Percentiles rank a stretch among this genome's conserved stretches.
phyloP scores from a whole-genome alignment of 176 grass and related monocot species.

The Coix lacrymajobi region DNA sequence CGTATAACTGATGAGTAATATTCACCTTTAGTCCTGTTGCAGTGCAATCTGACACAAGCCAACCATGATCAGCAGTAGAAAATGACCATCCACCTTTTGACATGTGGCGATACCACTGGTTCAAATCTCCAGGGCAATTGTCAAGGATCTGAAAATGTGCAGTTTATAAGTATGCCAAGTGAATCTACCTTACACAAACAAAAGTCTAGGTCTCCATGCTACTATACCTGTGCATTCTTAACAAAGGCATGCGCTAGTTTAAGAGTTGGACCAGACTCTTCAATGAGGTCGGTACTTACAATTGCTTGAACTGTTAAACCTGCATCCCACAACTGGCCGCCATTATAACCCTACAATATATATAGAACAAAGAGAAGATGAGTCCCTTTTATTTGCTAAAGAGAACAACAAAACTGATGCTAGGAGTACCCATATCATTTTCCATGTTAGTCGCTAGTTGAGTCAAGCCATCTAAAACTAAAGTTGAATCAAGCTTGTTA shows the following conservation, averaged over 20 bases:
- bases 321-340: conserved; percentile 81
- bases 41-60: conserved; percentile 91
- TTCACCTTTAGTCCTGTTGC: conserved; percentile 71
- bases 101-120: conserved; percentile 73
- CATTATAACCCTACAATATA: conserved; percentile 68
- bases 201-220: no score
- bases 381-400: neutral
- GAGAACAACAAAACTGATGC: neutral
- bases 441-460: neutral
- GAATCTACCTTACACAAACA: neutral
- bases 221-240: conserved; percentile 60
- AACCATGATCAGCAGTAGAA: conserved; percentile 77
- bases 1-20: neutral
- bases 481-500: no score
- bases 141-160: conserved; percentile 44
- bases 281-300: conserved; percentile 34
- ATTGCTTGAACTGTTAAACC: conserved; percentile 75
- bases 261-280: conserved; percentile 54
- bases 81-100: conserved; percentile 96
- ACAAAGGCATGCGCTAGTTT: conserved; percentile 55
- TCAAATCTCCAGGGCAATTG: conserved; percentile 67
- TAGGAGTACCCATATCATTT: neutral
- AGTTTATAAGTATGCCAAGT: conserved; percentile 1
- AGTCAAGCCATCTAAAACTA: neutral
- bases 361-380: neutral